A percentile compares a stretch with the other conserved stretches of the same genome.
These are phyloP conservation scores for Nannochloropsis salina DNA, from an alignment of 108 stramenopile genomes.

Conservation along the genomic window DNA sequence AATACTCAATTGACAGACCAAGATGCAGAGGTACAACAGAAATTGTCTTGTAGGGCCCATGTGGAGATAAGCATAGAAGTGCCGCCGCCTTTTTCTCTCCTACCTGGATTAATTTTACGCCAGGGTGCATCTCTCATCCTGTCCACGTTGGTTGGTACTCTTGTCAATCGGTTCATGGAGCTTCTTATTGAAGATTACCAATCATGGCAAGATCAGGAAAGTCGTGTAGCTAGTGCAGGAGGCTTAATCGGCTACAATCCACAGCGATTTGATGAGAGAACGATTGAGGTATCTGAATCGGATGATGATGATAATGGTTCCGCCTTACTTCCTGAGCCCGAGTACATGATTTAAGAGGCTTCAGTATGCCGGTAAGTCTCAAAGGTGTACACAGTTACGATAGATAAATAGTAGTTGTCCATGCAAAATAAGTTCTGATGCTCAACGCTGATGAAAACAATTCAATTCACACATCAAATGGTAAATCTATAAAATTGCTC, in stretches of 20 bases:
- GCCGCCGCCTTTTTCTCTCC: neutral
- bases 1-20: too few relatives aligned
- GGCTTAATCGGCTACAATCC: neutral
- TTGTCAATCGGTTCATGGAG: constrained; percentile 4
- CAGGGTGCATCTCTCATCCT: neutral
- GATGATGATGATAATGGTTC: neutral
- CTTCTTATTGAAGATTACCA: constrained; percentile 10
- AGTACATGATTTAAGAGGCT: neutral
- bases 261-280: neutral
- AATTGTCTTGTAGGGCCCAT: neutral
- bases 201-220: neutral
- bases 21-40: neutral
- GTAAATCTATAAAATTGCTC: too few relatives aligned
- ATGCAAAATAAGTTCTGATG: too few relatives aligned
- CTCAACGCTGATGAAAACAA: too few relatives aligned
- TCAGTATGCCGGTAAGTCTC: too few relatives aligned
- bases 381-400: too few relatives aligned
- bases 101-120: neutral
- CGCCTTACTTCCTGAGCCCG: neutral
- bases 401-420: too few relatives aligned
- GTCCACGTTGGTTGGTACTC: neutral
- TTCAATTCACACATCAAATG: too few relatives aligned
- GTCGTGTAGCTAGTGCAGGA: neutral
- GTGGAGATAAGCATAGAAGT: neutral
- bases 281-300: neutral